phyloP scores from a whole-genome alignment of 1,139 yeast genomes.

The Magnusiomyces sp. region DNA sequence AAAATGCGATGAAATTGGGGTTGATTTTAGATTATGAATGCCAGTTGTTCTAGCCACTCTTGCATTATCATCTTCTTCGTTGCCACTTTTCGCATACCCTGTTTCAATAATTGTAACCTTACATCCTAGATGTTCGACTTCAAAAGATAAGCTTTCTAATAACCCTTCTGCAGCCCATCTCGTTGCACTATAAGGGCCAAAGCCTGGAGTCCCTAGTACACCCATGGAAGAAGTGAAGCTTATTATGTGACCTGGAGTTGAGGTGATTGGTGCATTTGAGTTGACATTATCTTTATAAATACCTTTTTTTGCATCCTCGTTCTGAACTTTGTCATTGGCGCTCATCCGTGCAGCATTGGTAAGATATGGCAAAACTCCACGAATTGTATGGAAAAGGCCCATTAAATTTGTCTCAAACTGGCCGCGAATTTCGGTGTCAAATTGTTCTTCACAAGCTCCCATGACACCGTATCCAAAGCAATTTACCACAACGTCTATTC shows the following conservation, averaged over 20 bases:
- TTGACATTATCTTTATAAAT: background rate
- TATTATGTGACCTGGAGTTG: conserved; percentile 13
- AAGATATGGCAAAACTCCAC: conserved; percentile 14
- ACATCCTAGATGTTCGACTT: conserved; percentile 15
- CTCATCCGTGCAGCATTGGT: conserved; percentile 10
- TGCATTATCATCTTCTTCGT: conserved; percentile 5
- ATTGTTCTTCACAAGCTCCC: conserved; percentile 16
- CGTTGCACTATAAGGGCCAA: conserved; percentile 15
- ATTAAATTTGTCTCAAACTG: conserved; percentile 15
- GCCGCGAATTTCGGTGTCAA: conserved; percentile 13
- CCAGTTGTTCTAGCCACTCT: conserved; percentile 13
- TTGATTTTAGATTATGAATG: conserved; percentile 7
- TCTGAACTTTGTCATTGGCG: conserved; percentile 3
- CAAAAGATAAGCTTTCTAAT: conserved; percentile 13
- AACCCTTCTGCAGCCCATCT: conserved; percentile 16
- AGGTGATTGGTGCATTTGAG: conserved; percentile 4
- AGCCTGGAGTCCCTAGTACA: conserved; percentile 15
- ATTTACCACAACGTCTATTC: conserved; percentile 14
- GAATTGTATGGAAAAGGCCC: conserved; percentile 14
- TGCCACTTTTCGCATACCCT: conserved; percentile 14
- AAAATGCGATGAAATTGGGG: conserved; percentile 14
- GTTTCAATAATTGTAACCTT: conserved; percentile 14
- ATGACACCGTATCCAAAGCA: conserved; percentile 16
- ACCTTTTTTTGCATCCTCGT: background rate
- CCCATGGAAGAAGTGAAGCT: conserved; percentile 15